phyloP scores from a whole-genome alignment of 495 filamentous ascomycete species.

The Massariosphaeria phaeospora region DNA sequence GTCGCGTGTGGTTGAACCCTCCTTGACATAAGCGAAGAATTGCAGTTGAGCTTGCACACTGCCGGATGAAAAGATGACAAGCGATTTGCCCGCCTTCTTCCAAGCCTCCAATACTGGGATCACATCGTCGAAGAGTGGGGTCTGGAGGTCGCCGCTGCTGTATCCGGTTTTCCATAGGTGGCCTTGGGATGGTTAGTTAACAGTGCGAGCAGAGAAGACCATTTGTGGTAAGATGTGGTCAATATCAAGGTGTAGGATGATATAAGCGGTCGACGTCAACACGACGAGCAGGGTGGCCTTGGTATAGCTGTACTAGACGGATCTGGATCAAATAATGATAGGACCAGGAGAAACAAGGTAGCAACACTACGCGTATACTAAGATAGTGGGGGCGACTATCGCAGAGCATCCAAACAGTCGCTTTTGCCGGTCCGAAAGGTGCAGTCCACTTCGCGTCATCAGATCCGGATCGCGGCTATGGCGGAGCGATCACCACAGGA shows the following conservation, averaged over 20 bases:
- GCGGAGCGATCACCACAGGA: neutral
- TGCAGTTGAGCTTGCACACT: slow-evolving; percentile 68
- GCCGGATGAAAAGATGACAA: slow-evolving; percentile 69
- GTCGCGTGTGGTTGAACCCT: slow-evolving; percentile 48
- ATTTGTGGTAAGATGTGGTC: neutral
- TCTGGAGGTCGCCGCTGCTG: slow-evolving; percentile 52
- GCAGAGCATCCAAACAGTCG: slow-evolving; percentile 4
- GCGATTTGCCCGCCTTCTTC: slow-evolving; percentile 43
- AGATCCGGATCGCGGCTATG: too few species aligned
- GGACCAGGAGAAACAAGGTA: neutral
- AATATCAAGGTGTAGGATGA: neutral
- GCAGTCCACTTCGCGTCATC: neutral
- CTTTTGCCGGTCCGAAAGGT: slow-evolving; percentile 1
- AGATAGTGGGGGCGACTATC: slow-evolving; percentile 15
- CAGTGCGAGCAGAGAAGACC: neutral
- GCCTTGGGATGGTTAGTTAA: slow-evolving; percentile 40
- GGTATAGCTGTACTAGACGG: slow-evolving; percentile 10
- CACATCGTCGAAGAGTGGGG: slow-evolving; percentile 66
- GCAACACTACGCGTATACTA: slow-evolving; percentile 7
- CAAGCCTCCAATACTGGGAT: slow-evolving; percentile 51
- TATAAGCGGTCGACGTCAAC: slow-evolving; percentile 5
- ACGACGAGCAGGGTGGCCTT: slow-evolving; percentile 4
- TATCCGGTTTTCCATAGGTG: slow-evolving; percentile 67
- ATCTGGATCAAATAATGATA: slow-evolving; percentile 6
- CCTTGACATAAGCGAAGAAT: slow-evolving; percentile 61